Evolutionary conservation across 2,329 filamentous ascomycete genomes (phyloP).

Genomic region (Aspergillus latus): DNA sequence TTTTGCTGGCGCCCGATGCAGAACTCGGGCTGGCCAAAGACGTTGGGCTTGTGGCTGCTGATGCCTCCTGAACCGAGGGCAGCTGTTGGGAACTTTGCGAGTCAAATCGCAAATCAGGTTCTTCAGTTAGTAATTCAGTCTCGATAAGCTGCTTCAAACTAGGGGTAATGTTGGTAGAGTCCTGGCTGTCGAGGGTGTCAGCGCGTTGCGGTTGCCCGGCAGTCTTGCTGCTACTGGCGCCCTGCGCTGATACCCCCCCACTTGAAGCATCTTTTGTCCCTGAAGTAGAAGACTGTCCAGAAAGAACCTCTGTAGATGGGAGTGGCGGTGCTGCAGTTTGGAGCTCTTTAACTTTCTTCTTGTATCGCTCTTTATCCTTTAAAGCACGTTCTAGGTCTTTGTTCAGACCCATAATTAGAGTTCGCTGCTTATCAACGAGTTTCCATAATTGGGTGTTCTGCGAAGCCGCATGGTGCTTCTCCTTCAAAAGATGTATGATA

Average conservation of each 20-base stretch:
- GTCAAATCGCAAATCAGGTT: slow-evolving; percentile 10
- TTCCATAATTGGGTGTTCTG: slow-evolving; percentile 95
- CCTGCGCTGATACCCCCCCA: neutral
- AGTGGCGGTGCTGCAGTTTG: slow-evolving; percentile 49
- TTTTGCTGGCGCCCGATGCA: slow-evolving; percentile 19
- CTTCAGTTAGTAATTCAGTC: slow-evolving; percentile 3
- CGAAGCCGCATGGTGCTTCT: slow-evolving; percentile 83
- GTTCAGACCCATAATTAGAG: slow-evolving; percentile 90
- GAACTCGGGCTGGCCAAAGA: slow-evolving; percentile 25
- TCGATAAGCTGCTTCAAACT: slow-evolving; percentile 12
- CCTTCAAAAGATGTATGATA: slow-evolving; percentile 82
- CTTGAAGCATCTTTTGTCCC: neutral
- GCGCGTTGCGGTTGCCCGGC: neutral
- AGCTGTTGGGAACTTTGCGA: slow-evolving; percentile 15
- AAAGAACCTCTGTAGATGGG: slow-evolving; percentile 22
- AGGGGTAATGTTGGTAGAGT: slow-evolving; percentile 2
- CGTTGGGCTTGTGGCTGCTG: slow-evolving; percentile 19
- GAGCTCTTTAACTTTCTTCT: slow-evolving; percentile 82
- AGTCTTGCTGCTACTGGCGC: neutral
- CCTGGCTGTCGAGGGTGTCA: neutral
- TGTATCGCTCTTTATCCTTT: slow-evolving; percentile 93
- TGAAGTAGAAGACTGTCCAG: slow-evolving; percentile 17
- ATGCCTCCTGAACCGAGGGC: slow-evolving; percentile 19
- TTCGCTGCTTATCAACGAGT: slow-evolving; percentile 90
- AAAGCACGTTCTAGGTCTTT: slow-evolving; percentile 88